Base-by-base conservation (phyloP, 106 monocot species). In the Posidonia australis region DNA sequence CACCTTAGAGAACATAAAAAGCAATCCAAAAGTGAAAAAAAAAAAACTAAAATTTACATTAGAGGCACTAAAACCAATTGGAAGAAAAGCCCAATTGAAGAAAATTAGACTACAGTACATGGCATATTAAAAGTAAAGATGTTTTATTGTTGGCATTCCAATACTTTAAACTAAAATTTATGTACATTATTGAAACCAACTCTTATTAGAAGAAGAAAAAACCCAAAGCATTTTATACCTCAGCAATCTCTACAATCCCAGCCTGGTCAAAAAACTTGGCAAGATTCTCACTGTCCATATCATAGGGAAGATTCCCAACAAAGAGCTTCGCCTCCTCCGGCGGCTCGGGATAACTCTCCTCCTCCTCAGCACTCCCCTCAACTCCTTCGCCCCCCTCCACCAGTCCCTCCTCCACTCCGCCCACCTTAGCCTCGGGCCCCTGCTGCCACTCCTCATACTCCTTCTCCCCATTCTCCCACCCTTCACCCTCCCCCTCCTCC, bases 271-370 rank as follows among this genome's bases (percentile, higher is more conserved):
- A 96, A 7, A 96, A 70, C 66, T 80, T 68, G 16, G 90, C 94
- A 13, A 96, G 84, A 62, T 74, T 69, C 70, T 96, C 78, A 57
- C 79, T 90, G 62, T 86, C 84, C 36, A 90, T 52, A 51, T 90
- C 84, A 29, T 69, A 96, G 22, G 90, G 86, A 1, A 96, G 70
- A 60, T 86, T 83, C 22, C 94, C 90, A 0, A 96, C 87, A 30
- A 87, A 96, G 13, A 96, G 69, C 78, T 96, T 96, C 16, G 90
- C 87, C 32, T 90, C 94, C 70, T 84, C 94, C 0, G 90, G 82
- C 13, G 94, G 86, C 74, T 87, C 90, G 0, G 67, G 49, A 31
- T 76, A 81, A 65, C 43, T 65, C 18, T 18, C 68, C 42, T 49
- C 62, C 5, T 7, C 67, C 4, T 21, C 67, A 61, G 43, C 69